Percentiles rank a stretch among this genome's conserved stretches.
Conservation (phyloP, 768 basidiomycete species). For the Dioszegia crocea region DNA sequence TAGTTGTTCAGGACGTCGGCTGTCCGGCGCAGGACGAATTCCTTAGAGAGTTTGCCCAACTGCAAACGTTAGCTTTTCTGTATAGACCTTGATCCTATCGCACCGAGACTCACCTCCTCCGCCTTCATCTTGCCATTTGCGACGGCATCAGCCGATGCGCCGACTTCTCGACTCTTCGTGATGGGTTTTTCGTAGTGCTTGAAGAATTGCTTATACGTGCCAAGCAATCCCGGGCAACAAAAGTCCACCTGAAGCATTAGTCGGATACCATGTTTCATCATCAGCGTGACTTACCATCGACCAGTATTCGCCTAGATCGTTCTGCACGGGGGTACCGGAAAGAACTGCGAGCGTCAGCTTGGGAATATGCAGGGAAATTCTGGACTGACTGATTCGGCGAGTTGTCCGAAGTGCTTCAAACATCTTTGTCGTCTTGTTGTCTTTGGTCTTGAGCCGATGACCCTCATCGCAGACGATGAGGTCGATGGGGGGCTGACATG, state of each 20-base stretch:
- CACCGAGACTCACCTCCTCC: slow-evolving; percentile 58
- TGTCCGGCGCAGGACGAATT: slow-evolving; percentile 86
- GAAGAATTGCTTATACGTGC: slow-evolving; percentile 49
- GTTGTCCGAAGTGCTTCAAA: slow-evolving; percentile 72
- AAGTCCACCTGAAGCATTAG: slow-evolving; percentile 66
- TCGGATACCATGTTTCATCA: not conserved
- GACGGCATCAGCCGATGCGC: slow-evolving; percentile 65
- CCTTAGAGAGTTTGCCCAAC: slow-evolving; percentile 69
- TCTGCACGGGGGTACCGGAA: slow-evolving; percentile 96
- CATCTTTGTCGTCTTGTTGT: slow-evolving; percentile 76
- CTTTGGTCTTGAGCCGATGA: slow-evolving; percentile 88
- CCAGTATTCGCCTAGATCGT: slow-evolving; percentile 91
- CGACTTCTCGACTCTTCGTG: slow-evolving; percentile 74
- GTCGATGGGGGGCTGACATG: slow-evolving; percentile 70
- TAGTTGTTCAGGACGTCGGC: slow-evolving; percentile 74
- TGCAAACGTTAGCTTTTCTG: slow-evolving; percentile 48
- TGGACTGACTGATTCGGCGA: slow-evolving; percentile 60
- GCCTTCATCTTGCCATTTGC: slow-evolving; percentile 74
- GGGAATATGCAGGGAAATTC: too few species aligned
- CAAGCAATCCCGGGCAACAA: slow-evolving; percentile 86
- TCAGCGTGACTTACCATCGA: slow-evolving; percentile 66
- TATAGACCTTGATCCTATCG: not conserved
- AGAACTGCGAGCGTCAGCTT: slow-evolving; percentile 54
- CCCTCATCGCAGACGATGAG: slow-evolving; percentile 96
- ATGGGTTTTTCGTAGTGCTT: slow-evolving; percentile 81